Base-by-base conservation (phyloP, 2,329 filamentous ascomycete species). In the Apiospora pterosperma region DNA sequence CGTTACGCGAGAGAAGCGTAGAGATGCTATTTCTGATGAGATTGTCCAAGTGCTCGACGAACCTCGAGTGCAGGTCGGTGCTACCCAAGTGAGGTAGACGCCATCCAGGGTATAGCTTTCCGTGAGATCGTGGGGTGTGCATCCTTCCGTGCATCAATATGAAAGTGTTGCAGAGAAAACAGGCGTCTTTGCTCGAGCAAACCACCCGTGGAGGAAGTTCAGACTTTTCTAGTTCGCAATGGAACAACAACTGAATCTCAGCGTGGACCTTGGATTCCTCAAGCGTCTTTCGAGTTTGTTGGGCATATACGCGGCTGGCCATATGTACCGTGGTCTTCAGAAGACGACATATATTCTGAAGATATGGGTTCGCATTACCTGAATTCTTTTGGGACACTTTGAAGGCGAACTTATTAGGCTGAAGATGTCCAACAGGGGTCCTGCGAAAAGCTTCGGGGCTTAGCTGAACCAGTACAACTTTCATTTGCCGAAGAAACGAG, bases 121-220 rank as follows among this genome's bases (percentile, higher is more conserved):
- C 79, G 66, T 85, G 81, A 2, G 74, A 78, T 44, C 72, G 74
- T 3, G 81, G 78, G 1, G 77, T 78, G 52, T 79, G 67, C 42
- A 81, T 79, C 44, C 73, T 74, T 3, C 78, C 76, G 64, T 83
- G 78, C 16, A 77, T 67, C 1, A 67, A 62, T n/a, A 85, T 76
- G 65, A 85, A 80, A 7, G 77, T 70, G 61, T 84, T 80, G 69
- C 82, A 86, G 0, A 85, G 75, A 68, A 80, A 85, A 67, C 83
- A 86, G 1, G 83, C 79, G 62, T 81, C 77, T 64, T 85, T 85
- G 73, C 78, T 81, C 4, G 82, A 81, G 62, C 78, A 78, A 6
- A 85, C 79, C 3, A 82, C 76, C 21, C 81, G 76, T 10, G 81
- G 80, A 36, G 69, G 73, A 12, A 69, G 66, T 0, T 55, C 5